These are phyloP conservation scores for Glonium stellatum DNA, from an alignment of 495 filamentous ascomycete species.

Conservation along the genomic window DNA sequence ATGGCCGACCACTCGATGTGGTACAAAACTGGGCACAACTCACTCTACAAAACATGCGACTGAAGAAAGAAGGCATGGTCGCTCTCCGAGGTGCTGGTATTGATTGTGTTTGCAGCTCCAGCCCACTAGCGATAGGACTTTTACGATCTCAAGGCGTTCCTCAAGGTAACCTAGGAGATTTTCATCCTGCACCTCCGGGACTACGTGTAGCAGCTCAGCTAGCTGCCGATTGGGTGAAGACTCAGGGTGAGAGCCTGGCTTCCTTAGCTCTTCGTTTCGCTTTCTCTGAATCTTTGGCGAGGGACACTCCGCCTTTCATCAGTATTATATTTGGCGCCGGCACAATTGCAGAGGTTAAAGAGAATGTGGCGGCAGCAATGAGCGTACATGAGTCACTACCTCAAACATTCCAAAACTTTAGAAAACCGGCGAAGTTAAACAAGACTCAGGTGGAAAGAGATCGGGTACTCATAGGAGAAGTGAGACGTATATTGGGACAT, in stretches of 20 bases:
- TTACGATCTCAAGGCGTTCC: neutral
- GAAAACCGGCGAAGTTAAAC: neutral
- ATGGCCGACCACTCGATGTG: neutral
- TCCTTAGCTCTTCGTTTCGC: neutral
- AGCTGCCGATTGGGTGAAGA: neutral
- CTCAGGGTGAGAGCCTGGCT: neutral
- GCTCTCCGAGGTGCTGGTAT: neutral
- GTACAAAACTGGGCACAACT: neutral
- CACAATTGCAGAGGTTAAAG: neutral
- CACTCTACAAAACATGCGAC: neutral
- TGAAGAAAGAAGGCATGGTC: neutral
- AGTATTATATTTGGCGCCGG: neutral
- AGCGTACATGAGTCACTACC: neutral
- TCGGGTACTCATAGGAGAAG: neutral
- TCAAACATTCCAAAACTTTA: neutral
- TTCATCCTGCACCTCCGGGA: neutral
- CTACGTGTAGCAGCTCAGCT: neutral
- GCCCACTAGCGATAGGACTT: neutral
- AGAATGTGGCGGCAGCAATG: neutral
- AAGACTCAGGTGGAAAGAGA: neutral
- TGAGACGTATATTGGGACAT: neutral
- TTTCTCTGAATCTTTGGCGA: neutral
- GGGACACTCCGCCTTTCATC: neutral
- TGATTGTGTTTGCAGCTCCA: neutral
- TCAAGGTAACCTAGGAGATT: neutral